A percentile compares a stretch with the other conserved stretches of the same genome.
phyloP scores from a whole-genome alignment of 257 asterid genomes.

The Solanum appendiculatum region DNA sequence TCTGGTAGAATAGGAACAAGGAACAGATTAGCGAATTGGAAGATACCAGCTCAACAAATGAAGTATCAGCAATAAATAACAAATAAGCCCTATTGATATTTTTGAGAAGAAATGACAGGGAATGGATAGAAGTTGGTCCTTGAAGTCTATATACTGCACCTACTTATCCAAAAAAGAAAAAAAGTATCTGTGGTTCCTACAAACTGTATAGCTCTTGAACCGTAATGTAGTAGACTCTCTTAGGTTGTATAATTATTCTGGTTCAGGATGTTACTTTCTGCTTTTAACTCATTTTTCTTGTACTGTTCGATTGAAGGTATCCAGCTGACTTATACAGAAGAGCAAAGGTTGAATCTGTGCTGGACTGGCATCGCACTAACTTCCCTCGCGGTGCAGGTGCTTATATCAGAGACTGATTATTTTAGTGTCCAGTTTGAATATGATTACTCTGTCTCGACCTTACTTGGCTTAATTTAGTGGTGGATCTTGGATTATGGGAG shows the following conservation, averaged over 20 bases:
- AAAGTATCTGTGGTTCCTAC: neutral
- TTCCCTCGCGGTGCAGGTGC: slow-evolving; percentile 75
- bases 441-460: neutral
- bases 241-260: neutral
- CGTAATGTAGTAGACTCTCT: neutral
- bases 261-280: neutral
- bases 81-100: neutral
- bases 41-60: neutral
- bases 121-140: neutral
- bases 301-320: slow-evolving; percentile 39
- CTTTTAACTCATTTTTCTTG: neutral
- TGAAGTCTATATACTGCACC: neutral
- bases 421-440: neutral
- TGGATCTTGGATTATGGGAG: neutral
- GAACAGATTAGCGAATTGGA: neutral
- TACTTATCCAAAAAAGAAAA: neutral
- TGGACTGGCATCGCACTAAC: slow-evolving; percentile 90
- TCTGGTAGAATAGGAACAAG: neutral
- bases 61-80: neutral
- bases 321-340: slow-evolving; percentile 70
- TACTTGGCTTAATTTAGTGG: neutral
- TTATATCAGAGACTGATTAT: neutral
- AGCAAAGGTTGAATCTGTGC: slow-evolving; percentile 70
- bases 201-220: neutral
- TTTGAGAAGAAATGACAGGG: neutral